These are phyloP conservation scores for Phascolomyces articulosus DNA, from an alignment of 371 early-diverging fungal genomes.

Conservation along the genomic window DNA sequence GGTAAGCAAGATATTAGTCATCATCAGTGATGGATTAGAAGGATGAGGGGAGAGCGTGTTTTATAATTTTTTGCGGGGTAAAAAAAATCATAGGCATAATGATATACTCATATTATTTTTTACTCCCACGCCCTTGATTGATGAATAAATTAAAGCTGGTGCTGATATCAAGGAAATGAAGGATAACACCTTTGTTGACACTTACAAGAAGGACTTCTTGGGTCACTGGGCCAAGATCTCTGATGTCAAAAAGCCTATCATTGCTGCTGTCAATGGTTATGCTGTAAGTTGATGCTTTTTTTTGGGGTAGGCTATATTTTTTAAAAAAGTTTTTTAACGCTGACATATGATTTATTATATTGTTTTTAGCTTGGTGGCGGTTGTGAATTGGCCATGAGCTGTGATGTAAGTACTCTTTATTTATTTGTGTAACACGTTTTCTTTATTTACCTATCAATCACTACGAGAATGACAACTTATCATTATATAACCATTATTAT, in stretches of 20 bases:
- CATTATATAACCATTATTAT: too few species aligned
- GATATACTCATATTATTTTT: neutral
- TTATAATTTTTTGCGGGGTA: too few species aligned
- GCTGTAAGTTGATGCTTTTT: slow-evolving; percentile 66
- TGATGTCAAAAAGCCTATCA: slow-evolving; percentile 92
- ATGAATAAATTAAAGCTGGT: slow-evolving; percentile 68
- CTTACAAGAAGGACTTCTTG: slow-evolving; percentile 91
- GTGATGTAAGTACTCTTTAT: slow-evolving; percentile 55
- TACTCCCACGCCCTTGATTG: neutral
- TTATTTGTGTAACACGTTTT: neutral
- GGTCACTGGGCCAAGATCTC: slow-evolving; percentile 94
- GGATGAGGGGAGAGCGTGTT: too few species aligned
- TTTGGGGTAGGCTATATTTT: neutral
- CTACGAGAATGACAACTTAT: too few species aligned
- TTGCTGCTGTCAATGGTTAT: slow-evolving; percentile 97
- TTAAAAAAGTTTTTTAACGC: neutral
- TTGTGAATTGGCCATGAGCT: slow-evolving; percentile 99
- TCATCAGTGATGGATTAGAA: neutral
- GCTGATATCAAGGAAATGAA: slow-evolving; percentile 99
- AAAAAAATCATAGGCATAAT: neutral
- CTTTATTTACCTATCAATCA: too few species aligned
- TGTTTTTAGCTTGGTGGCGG: slow-evolving; percentile 91
- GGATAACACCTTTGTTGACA: slow-evolving; percentile 80
- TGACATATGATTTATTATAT: slow-evolving; percentile 4
- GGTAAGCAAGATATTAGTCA: slow-evolving; percentile 46